Percentiles rank a stretch among this genome's conserved stretches.
Evolutionary conservation across 345 rosid species (phyloP).

Genomic region (Acer negundo): DNA sequence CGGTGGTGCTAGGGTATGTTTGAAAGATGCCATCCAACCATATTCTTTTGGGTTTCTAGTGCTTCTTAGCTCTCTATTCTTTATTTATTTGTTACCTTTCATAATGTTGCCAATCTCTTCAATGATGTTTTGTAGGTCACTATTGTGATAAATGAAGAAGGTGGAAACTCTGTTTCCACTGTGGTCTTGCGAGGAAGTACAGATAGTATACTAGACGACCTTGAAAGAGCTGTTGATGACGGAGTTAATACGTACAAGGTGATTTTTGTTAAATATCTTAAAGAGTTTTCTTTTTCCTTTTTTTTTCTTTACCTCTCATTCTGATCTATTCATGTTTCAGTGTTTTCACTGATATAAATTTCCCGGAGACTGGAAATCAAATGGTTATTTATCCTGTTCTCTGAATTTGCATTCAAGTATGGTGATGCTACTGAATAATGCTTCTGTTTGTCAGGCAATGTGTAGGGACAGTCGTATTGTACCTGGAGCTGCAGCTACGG

Average conservation of each 20-base stretch:
- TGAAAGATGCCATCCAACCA: neutral
- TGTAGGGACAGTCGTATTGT: constrained; percentile 93
- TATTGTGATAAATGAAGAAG: constrained; percentile 84
- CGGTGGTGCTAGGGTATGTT: constrained; percentile 91
- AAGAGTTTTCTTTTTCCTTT: neutral
- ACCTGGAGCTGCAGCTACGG: constrained; percentile 97
- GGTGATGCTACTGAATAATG: neutral
- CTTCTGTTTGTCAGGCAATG: constrained; percentile 67
- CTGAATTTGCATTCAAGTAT: neutral
- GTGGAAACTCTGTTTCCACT: constrained; percentile 86
- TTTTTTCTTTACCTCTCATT: neutral
- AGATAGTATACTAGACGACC: constrained; percentile 93
- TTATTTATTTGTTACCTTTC: neutral
- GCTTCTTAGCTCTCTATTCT: constrained; percentile 4
- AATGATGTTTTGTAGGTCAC: constrained; percentile 58
- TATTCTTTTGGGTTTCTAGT: neutral
- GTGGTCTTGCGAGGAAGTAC: constrained; percentile 97
- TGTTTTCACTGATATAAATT: neutral
- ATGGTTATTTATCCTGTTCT: neutral
- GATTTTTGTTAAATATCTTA: constrained; percentile 17
- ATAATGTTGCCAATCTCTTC: neutral
- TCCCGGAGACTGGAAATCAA: neutral
- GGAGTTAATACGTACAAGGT: constrained; percentile 99
- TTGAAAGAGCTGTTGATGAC: constrained; percentile 99
- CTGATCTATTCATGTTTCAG: neutral